Conservation (phyloP, 805 yeast species). For the Ogataea ramenticola region DNA sequence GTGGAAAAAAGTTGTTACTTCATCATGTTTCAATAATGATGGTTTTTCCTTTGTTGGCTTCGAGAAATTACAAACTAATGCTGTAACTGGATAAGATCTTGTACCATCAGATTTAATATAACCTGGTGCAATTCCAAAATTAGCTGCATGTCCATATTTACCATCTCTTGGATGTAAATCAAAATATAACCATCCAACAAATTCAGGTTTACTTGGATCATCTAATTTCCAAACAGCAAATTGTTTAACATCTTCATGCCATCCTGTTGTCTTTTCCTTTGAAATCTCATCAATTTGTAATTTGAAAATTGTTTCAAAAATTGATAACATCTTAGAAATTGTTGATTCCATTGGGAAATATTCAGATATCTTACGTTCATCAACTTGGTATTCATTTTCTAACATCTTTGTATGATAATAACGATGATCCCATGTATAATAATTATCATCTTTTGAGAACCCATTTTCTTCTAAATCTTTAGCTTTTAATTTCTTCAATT, state of each 20-base stretch:
- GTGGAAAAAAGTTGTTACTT: constrained; percentile 80
- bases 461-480: constrained; percentile 41
- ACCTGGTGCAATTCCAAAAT: constrained; percentile 62
- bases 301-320: constrained; percentile 64
- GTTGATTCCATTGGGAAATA: constrained; percentile 72
- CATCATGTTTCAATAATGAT: constrained; percentile 66
- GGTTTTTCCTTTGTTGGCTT: constrained; percentile 66
- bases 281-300: constrained; percentile 54
- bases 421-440: constrained; percentile 68
- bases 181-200: constrained; percentile 72
- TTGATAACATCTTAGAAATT: constrained; percentile 57
- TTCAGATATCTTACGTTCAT: constrained; percentile 63
- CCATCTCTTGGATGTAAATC: constrained; percentile 84
- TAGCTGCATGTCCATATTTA: constrained; percentile 86
- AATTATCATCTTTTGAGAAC: constrained; percentile 31
- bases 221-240: constrained; percentile 66
- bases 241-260: constrained; percentile 78
- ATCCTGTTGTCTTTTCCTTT: constrained; percentile 36
- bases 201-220: constrained; percentile 38
- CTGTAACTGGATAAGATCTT: constrained; percentile 61
- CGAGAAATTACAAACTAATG: constrained; percentile 79
- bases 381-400: constrained; percentile 65
- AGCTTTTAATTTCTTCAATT: constrained; percentile 44
- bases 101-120: constrained; percentile 40
- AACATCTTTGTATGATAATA: constrained; percentile 60